Percentiles rank a stretch among this genome's conserved stretches.
Evolutionary conservation across 768 basidiomycete genomes (phyloP).

Genomic region (Russula olivacea): DNA sequence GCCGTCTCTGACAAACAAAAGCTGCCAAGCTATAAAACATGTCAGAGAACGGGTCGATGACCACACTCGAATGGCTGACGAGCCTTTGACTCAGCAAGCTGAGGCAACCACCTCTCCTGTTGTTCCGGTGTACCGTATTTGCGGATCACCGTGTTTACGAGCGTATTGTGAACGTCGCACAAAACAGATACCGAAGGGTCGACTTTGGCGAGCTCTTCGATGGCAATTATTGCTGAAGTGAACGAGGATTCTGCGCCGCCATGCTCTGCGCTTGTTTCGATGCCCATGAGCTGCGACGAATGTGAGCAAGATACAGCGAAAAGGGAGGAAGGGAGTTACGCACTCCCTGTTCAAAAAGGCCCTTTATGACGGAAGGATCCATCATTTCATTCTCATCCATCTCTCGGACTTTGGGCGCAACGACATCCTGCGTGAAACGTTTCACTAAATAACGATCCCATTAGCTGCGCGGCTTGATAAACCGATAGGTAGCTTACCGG

Average conservation of each 20-base stretch:
- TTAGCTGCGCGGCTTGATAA: constrained; percentile 4
- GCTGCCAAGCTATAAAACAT: constrained; percentile 66
- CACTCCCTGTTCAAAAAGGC: constrained; percentile 92
- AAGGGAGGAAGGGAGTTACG: constrained; percentile 27
- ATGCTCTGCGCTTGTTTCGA: constrained; percentile 80
- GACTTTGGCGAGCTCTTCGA: constrained; percentile 94
- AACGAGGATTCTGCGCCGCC: constrained; percentile 90
- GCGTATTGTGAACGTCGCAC: constrained; percentile 97
- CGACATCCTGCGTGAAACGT: constrained; percentile 84
- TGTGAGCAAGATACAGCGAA: constrained; percentile 1
- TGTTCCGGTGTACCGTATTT: constrained; percentile 81
- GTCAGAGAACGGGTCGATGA: not conserved
- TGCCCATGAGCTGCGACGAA: constrained; percentile 80
- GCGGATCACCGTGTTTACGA: constrained; percentile 92
- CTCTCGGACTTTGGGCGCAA: constrained; percentile 86
- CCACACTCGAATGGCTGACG: constrained; percentile 8
- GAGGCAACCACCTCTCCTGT: constrained; percentile 83
- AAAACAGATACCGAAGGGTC: constrained; percentile 96
- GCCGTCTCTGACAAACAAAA: constrained; percentile 92
- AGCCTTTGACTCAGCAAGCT: constrained; percentile 73
- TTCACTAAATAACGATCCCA: constrained; percentile 46
- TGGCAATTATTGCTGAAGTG: constrained; percentile 90
- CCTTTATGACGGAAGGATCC: constrained; percentile 83
- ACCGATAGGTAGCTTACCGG: constrained; percentile 47
- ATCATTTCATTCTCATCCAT: constrained; percentile 98